A percentile compares a stretch with the other conserved stretches of the same genome.
These are phyloP conservation scores for Malania oleifera DNA, from an alignment of 164 flowering plant species.

Conservation along the genomic window DNA sequence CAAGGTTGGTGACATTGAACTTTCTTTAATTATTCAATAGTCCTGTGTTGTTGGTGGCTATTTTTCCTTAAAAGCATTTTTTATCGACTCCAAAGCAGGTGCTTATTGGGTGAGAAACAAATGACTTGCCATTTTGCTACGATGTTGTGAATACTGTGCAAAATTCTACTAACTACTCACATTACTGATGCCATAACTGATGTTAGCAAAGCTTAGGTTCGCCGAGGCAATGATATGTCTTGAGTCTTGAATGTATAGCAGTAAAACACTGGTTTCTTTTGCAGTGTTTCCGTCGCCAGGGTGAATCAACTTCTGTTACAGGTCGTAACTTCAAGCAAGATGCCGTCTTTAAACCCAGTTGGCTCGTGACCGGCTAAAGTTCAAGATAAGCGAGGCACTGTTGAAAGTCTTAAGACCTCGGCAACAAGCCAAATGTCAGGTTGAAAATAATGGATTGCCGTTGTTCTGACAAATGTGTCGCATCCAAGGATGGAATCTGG, in stretches of 20 bases:
- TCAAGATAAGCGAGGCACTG: too few species aligned
- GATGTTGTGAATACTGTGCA: too few species aligned
- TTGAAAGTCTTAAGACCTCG: too few species aligned
- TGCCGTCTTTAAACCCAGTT: slow-evolving; percentile 70
- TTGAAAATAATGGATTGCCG: too few species aligned
- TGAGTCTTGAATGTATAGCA: too few species aligned
- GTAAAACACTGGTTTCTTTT: slow-evolving; percentile 7
- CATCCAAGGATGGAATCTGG: too few species aligned
- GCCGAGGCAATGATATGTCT: neutral
- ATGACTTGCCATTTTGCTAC: neutral
- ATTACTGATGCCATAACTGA: neutral
- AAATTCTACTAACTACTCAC: neutral
- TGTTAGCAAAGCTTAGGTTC: neutral
- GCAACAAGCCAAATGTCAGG: too few species aligned
- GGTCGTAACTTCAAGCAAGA: slow-evolving; percentile 76
- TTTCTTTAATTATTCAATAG: neutral
- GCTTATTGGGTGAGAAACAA: neutral
- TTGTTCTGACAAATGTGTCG: too few species aligned
- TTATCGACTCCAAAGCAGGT: neutral
- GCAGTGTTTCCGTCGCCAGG: slow-evolving; percentile 93
- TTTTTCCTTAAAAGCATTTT: too few species aligned
- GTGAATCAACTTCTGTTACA: slow-evolving; percentile 75
- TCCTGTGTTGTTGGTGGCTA: neutral
- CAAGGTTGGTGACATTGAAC: slow-evolving; percentile 56
- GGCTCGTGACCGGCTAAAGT: slow-evolving; percentile 68